A percentile compares a stretch with the other conserved stretches of the same genome.
phyloP scores from a whole-genome alignment of 2,329 filamentous ascomycete genomes.

The Aureobasidium pullulans region DNA sequence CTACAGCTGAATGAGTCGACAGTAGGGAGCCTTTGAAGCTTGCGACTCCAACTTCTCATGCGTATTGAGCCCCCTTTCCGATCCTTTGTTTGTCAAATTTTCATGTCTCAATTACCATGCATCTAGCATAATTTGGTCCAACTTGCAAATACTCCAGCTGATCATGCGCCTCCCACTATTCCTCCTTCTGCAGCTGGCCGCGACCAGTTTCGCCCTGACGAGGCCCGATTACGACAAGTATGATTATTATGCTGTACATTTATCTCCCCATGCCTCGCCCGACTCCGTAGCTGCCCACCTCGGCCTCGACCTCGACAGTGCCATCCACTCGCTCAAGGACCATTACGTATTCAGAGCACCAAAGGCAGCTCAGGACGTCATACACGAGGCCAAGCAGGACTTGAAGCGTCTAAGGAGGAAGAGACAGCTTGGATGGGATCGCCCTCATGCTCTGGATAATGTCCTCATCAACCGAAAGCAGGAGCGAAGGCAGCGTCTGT shows the following conservation, averaged over 20 bases:
- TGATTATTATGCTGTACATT: conserved; percentile 90
- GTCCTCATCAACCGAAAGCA: conserved; percentile 78
- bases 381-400: conserved; percentile 44
- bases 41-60: not conserved
- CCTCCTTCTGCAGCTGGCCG: conserved; percentile 6
- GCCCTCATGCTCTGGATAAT: conserved; percentile 57
- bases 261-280: conserved; percentile 60
- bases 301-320: conserved; percentile 73
- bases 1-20: not conserved
- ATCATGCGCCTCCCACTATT: conserved; percentile 11
- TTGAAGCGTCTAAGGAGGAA: conserved; percentile 55
- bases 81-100: conserved; percentile 1
- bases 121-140: not conserved
- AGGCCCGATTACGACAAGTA: conserved; percentile 55
- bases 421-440: conserved; percentile 41
- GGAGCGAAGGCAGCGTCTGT: conserved; percentile 52
- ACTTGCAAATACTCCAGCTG: not conserved
- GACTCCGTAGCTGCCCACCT: conserved; percentile 63
- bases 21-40: not conserved
- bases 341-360: conserved; percentile 82
- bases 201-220: conserved; percentile 7
- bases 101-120: conserved; percentile 6
- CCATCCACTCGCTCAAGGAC: conserved; percentile 65
- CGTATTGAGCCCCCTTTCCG: conserved; percentile 10
- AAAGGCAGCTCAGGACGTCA: conserved; percentile 47